Base-by-base conservation (phyloP, 768 basidiomycete genomes). In the Hygrophorus russula region DNA sequence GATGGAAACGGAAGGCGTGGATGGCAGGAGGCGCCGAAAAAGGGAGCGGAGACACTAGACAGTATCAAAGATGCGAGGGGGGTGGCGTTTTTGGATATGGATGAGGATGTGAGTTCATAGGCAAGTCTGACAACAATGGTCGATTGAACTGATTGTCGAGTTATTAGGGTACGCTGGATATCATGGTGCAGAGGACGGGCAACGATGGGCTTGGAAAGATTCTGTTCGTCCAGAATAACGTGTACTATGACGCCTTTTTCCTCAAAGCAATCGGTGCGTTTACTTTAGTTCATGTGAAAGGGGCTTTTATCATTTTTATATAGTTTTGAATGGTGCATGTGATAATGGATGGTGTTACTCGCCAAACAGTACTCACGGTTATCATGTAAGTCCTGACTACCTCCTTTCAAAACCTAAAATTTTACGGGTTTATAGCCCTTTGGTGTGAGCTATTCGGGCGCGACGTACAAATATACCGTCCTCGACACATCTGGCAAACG, bases 181-280 rank as follows among this genome's bases (percentile, higher is more conserved):
- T 99, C n/a, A 69, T 96, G 60, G 71, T 98, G 0, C 92, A 94
- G 55, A 67, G 96, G 33, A 78, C 80, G 0, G 91, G 90, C 1
- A 63, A 65, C 3, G 76, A 78, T 41, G 73, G 74, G 2, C 53
- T 59, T 35, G 82, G 82, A 11, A 76, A 71, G 32, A 63, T 88
- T 13, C 55, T 77, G 4, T 94, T 99, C 56, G 67, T 99, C 38
- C 91, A 94, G 63, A 99, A 99, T 56, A 98, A 97, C 59, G 88
- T 93, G 55, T 98, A 94, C 55, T 92, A 92, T 56, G 96, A 99
- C 51, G 94, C 96, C 0, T 99, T 99, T 69, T 99, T 98, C 75
- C 70, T 98, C 41, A 97, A 97, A 57, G 90, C 96, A 2, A 86
- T 92, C 34, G 83, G 93, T 94, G 34, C 35, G 78, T 62, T 17